Percentiles rank a stretch among this genome's conserved stretches.
phyloP scores from a whole-genome alignment of 2,329 filamentous ascomycete species.

The Hymenoscyphus infarciens region DNA sequence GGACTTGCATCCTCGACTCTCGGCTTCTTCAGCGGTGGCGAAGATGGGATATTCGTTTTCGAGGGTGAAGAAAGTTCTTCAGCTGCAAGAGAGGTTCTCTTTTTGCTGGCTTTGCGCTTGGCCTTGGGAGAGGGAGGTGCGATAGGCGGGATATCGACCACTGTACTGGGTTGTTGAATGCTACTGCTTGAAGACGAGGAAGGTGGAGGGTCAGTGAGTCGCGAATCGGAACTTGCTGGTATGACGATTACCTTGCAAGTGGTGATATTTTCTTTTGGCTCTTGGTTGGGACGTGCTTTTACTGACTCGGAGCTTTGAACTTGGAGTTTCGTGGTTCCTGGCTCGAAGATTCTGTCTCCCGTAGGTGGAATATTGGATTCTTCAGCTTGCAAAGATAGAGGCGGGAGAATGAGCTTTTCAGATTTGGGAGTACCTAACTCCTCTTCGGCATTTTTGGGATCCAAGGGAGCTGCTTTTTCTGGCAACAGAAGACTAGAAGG shows the following conservation, averaged over 20 bases:
- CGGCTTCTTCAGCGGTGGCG: constrained; percentile 1
- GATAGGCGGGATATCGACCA: constrained; percentile 13
- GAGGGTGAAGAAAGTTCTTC: background rate
- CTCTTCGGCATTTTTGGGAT: background rate
- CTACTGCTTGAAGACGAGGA: constrained; percentile 8
- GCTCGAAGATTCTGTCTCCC: background rate
- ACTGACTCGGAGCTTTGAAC: background rate
- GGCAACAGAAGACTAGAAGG: background rate
- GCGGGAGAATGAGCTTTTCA: background rate
- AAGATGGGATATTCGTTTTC: background rate
- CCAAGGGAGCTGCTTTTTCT: background rate
- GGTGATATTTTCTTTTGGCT: background rate
- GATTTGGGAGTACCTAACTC: background rate
- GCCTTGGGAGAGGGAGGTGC: background rate
- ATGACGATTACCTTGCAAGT: constrained; percentile 1
- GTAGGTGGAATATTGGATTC: background rate
- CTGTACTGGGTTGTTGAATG: constrained; percentile 13
- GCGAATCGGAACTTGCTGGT: background rate
- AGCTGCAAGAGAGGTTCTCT: background rate
- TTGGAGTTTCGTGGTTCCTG: background rate
- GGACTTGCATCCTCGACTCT: background rate
- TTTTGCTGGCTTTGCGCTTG: background rate
- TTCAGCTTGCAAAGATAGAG: background rate
- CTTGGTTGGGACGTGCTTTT: background rate
- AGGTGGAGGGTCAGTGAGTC: background rate